These are phyloP conservation scores for Silybum marianum DNA, from an alignment of 129 eudicot genomes.

Conservation along the genomic window DNA sequence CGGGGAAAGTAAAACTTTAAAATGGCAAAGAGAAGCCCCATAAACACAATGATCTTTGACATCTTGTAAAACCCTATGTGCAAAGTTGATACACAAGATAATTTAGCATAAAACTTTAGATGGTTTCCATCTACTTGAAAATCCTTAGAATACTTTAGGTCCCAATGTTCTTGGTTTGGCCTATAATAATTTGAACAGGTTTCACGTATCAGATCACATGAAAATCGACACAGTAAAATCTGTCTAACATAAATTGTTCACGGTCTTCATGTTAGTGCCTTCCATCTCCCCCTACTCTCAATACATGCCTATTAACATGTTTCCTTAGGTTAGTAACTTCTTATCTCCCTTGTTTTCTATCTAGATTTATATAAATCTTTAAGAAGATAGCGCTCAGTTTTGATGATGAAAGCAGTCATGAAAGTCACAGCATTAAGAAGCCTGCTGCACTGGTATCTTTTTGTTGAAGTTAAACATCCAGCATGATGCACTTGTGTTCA, in stretches of 20 bases:
- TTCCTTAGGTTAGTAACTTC: constrained; percentile 19
- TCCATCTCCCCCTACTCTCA: constrained; percentile 3
- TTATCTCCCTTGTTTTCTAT: background rate
- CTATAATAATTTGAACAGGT: background rate
- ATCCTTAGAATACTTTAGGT: background rate
- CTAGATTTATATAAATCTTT: background rate
- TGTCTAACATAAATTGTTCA: background rate
- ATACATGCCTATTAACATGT: constrained; percentile 12
- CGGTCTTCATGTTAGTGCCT: constrained; percentile 12
- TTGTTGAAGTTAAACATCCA: background rate
- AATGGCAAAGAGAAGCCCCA: background rate
- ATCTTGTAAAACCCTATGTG: too few relatives aligned
- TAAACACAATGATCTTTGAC: background rate
- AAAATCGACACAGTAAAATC: background rate
- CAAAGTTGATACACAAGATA: background rate
- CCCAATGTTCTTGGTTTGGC: background rate
- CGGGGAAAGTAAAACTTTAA: background rate
- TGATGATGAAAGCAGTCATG: background rate
- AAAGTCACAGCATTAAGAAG: constrained; percentile 19
- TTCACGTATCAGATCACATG: background rate
- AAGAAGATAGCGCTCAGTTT: constrained; percentile 4
- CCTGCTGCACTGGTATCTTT: background rate
- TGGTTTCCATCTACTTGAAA: background rate
- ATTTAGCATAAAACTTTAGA: background rate
- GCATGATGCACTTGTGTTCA: constrained; percentile 3